Evolutionary conservation across 2,329 filamentous ascomycete genomes (phyloP).

Genomic region (Furcasterigmium sp.): DNA sequence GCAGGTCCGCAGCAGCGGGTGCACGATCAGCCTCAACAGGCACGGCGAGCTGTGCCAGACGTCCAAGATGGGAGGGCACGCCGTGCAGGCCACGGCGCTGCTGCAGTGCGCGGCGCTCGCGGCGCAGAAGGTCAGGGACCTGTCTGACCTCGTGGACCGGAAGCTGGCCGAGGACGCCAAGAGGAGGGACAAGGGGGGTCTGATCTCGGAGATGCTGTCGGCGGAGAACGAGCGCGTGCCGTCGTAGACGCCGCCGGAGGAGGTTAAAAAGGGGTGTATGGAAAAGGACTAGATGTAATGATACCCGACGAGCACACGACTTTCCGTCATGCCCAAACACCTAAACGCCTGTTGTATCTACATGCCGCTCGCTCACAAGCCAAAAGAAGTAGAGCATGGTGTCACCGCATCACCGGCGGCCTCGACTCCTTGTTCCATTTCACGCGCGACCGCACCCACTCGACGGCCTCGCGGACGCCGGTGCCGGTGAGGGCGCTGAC

Average conservation of each 20-base stretch:
- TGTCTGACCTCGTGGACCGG: constrained; percentile 68
- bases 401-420: constrained; percentile 86
- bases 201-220: constrained; percentile 68
- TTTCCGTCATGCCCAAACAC: constrained; percentile 12
- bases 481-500: constrained; percentile 84
- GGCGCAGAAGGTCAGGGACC: constrained; percentile 72
- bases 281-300: constrained; percentile 24
- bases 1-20: constrained; percentile 66
- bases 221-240: constrained; percentile 72
- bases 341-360: background rate
- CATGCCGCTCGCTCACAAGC: background rate
- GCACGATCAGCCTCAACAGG: constrained; percentile 80
- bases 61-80: constrained; percentile 79
- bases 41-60: constrained; percentile 89
- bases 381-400: constrained; percentile 8
- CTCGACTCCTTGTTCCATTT: constrained; percentile 95
- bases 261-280: constrained; percentile 32
- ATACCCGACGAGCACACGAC: constrained; percentile 22
- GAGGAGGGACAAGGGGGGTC: constrained; percentile 70
- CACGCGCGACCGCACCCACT: constrained; percentile 88
- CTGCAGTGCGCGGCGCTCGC: constrained; percentile 73
- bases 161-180: constrained; percentile 74
- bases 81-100: constrained; percentile 74
- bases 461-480: constrained; percentile 91
- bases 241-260: constrained; percentile 6